phyloP scores from a whole-genome alignment of 768 basidiomycete species.

The Psilocybe azurescens region DNA sequence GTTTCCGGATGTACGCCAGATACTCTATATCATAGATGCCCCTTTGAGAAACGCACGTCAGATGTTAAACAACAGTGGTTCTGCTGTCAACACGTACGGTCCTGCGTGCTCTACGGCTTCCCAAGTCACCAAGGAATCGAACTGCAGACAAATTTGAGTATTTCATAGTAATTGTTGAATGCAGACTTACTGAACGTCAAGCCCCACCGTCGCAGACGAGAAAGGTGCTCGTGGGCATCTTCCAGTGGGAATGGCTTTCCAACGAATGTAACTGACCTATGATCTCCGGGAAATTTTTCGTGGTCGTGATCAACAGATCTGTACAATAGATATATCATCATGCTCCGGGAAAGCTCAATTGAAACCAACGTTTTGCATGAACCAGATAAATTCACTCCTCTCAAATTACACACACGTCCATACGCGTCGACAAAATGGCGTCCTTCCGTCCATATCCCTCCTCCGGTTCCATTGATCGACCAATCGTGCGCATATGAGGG shows the following conservation, averaged over 20 bases:
- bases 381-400: constrained; percentile 89
- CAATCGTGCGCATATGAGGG: constrained; percentile 76
- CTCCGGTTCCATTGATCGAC: constrained; percentile 62
- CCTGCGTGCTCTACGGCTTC: constrained; percentile 95
- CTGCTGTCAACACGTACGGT: constrained; percentile 60
- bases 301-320: constrained; percentile 77
- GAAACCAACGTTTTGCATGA: constrained; percentile 76
- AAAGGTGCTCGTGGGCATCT: constrained; percentile 86
- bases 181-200: constrained; percentile 73
- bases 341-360: background rate
- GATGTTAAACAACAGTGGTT: background rate
- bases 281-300: constrained; percentile 68
- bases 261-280: constrained; percentile 78
- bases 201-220: constrained; percentile 85
- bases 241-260: constrained; percentile 90
- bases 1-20: constrained; percentile 72
- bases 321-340: constrained; percentile 8
- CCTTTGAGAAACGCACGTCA: constrained; percentile 40
- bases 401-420: constrained; percentile 79
- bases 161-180: background rate
- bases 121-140: constrained; percentile 95
- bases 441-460: constrained; percentile 63
- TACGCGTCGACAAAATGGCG: constrained; percentile 83
- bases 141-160: constrained; percentile 48
- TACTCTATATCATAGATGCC: constrained; percentile 88